These are phyloP conservation scores for Leptographium lundbergii DNA, from an alignment of 2,329 filamentous ascomycete genomes.

Conservation along the genomic window DNA sequence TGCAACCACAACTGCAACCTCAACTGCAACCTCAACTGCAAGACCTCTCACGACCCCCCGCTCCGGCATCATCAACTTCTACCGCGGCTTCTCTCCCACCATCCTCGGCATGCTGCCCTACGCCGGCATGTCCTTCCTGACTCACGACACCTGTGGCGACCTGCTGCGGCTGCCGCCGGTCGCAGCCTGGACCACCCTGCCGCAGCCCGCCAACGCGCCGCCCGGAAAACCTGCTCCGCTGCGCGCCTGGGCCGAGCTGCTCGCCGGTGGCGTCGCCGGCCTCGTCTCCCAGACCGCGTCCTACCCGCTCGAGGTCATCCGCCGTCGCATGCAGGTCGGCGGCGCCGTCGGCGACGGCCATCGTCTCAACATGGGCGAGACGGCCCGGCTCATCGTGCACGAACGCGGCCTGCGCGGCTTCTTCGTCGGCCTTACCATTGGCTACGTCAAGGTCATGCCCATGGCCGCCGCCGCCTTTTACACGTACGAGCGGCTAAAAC, in stretches of 20 bases:
- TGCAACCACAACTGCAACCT: conserved; percentile 18
- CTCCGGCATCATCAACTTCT: conserved; percentile 77
- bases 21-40: not conserved
- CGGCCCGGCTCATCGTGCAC: conserved; percentile 57
- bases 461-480: conserved; percentile 65
- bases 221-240: conserved; percentile 57
- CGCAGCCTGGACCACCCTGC: conserved; percentile 62
- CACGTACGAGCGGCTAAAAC: conserved; percentile 53
- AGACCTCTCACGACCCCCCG: conserved; percentile 14
- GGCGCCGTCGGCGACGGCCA: conserved; percentile 87
- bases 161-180: conserved; percentile 58
- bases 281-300: conserved; percentile 83
- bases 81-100: conserved; percentile 84
- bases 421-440: conserved; percentile 86
- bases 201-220: conserved; percentile 37
- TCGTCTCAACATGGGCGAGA: conserved; percentile 65
- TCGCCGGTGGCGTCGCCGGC: conserved; percentile 73
- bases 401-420: conserved; percentile 73
- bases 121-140: conserved; percentile 88
- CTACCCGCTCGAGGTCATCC: conserved; percentile 87
- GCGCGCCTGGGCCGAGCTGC: conserved; percentile 75
- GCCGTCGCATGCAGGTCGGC: conserved; percentile 89
- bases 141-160: conserved; percentile 83
- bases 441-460: conserved; percentile 87
- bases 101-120: conserved; percentile 93